Base-by-base conservation (phyloP, 1,284 basidiomycete species). In the Pterula multifida region DNA sequence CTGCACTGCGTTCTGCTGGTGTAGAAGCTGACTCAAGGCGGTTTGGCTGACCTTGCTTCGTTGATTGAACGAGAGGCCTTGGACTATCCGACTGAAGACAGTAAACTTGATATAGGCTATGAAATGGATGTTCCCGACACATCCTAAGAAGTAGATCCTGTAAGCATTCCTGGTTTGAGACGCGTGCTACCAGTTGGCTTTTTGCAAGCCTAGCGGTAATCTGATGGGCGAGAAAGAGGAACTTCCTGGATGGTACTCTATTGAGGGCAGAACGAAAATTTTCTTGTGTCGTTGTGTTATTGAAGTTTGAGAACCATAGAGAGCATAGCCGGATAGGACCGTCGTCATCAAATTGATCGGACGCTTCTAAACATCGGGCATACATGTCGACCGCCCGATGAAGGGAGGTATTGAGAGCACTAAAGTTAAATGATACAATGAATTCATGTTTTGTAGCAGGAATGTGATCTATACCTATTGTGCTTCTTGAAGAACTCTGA, bases 61-160 rank as follows among this genome's bases (percentile, higher is more conserved):
- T 54, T 0, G 59, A 50, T 3, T 56, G 26, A 9, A 58, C 50
- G 3, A 49, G 22, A 32, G 49, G 22, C 23, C n/a, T 42, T 6
- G 28, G 6, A 15, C 6, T 6, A 42, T 42, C 39, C 4, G 39
- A 42, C 39, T 67, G 68, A 53, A 87, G 61, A 54, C 88, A 88
- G 61, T 85, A 90, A 12, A 98, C 78, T 56, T 95, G 90, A 64
- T 94, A 96, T 3, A 97, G 67, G 55, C 81, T 85, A 61, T 98
- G 96, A 67, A 91, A 98, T 0, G 95, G 94, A 62, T 98, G 96
- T 50, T 98, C 90, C 48, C 67, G 65, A 58, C 86, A 88, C 74
- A 98, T 86, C 9, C 86, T 78, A 1, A 78, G 53, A 17, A 98
- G 70, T 17, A 96, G 67, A 0, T 58, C 63, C 51, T 81, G 79